A percentile compares a stretch with the other conserved stretches of the same genome.
Evolutionary conservation across 176 grass and related monocot genomes (phyloP).

Genomic region (Zoysia pacifica): DNA sequence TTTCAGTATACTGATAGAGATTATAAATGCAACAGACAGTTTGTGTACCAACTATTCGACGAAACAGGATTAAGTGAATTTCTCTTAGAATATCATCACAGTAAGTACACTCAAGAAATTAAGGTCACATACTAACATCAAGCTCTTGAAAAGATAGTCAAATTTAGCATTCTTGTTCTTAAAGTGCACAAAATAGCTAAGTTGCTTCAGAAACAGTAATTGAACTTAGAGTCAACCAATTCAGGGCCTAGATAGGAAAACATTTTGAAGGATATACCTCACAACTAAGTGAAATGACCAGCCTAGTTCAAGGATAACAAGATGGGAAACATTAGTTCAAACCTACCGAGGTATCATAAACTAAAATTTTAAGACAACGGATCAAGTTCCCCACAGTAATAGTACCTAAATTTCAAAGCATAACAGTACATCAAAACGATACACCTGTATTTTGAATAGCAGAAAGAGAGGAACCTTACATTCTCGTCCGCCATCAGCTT

Average conservation of each 20-base stretch:
- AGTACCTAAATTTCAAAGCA: neutral
- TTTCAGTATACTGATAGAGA: neutral
- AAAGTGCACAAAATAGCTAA: neutral
- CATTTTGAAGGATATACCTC: neutral
- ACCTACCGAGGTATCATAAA: neutral
- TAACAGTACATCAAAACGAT: neutral
- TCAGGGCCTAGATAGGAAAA: neutral
- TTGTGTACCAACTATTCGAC: neutral
- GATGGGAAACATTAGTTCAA: neutral
- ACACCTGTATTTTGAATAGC: neutral
- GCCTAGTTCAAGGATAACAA: constrained; percentile 3
- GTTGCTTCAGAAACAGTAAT: neutral
- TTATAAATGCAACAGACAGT: neutral
- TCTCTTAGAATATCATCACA: neutral
- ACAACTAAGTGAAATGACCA: neutral
- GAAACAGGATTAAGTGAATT: neutral
- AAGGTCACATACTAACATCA: neutral
- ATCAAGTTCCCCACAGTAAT: neutral
- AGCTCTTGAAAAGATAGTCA: neutral
- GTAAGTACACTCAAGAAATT: neutral
- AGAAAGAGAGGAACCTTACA: constrained; percentile 16
- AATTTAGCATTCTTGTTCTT: neutral
- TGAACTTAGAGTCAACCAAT: neutral
- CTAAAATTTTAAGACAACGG: neutral
- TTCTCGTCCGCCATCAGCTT: constrained; percentile 37